Evolutionary conservation across 352 stramenopile genomes (phyloP).

Genomic region (Pythium phragmiticola): DNA sequence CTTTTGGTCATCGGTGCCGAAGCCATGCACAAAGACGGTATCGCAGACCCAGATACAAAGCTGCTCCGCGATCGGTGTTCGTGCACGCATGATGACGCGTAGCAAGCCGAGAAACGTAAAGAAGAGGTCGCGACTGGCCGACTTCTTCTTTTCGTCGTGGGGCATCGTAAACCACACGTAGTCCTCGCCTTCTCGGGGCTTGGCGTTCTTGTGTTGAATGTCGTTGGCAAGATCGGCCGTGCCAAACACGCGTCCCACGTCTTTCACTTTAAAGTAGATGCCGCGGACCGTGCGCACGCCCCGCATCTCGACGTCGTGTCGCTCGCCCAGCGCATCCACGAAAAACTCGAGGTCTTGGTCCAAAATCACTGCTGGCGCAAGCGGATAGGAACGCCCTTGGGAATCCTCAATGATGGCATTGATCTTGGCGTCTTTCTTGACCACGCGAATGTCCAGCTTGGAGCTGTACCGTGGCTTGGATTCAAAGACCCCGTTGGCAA

Average conservation of each 20-base stretch:
- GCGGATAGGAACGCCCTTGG: too few relatives aligned
- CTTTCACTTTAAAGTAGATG: constrained; percentile 1
- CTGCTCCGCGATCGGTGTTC: neutral
- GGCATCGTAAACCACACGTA: constrained; percentile 3
- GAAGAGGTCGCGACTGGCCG: constrained; percentile 3
- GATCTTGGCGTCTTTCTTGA: too few relatives aligned
- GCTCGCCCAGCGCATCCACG: too few relatives aligned
- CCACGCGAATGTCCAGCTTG: too few relatives aligned
- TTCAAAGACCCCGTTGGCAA: too few relatives aligned
- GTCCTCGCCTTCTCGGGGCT: constrained; percentile 1
- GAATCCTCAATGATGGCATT: too few relatives aligned
- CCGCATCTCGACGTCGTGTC: too few relatives aligned
- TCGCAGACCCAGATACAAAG: constrained; percentile 4
- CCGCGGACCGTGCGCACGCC: neutral
- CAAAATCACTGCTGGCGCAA: too few relatives aligned
- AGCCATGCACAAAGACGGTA: neutral
- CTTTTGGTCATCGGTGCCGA: neutral
- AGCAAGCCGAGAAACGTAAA: neutral
- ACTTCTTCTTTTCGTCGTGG: neutral
- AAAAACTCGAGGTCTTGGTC: too few relatives aligned
- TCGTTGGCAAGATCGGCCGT: neutral
- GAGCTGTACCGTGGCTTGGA: too few relatives aligned
- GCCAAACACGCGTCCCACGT: neutral
- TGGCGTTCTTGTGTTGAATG: constrained; percentile 3
- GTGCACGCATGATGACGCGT: neutral